Base-by-base conservation (phyloP, 2,329 filamentous ascomycete species). In the Hortaea sp. region DNA sequence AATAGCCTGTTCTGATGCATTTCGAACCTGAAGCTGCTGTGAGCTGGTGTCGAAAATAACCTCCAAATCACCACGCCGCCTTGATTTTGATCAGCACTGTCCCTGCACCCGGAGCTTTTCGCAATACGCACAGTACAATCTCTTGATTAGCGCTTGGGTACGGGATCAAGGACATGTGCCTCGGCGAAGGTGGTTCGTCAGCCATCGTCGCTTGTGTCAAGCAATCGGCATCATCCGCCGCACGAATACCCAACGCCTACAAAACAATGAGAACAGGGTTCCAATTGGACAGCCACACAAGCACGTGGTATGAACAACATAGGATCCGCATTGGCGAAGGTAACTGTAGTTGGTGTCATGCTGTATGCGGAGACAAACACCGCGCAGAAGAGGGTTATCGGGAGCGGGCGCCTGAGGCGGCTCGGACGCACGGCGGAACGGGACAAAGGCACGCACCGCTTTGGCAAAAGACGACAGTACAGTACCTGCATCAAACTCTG, bases 21-120 rank as follows among this genome's bases (percentile, higher is more conserved):
- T 81, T 50, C 85, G 83, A 43, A 95, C 84, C 56, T 88, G 87
- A 53, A 98, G 79, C 57, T 89, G 85, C 53, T 83, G 84, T 5
- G 89, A 95, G 29, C 80, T 75, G 41, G 82, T 85, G 68, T 98
- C 90, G 61, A 86, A 89, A 34, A 97, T 82, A 39, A 98, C 92
- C 47, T 98, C 82, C 20, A 89, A 84, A 69, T 95, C 88, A 61
- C 87, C 85, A 65, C 95, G 88, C 51, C 90, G 92, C 44, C 92
- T 97, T 31, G 3, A 37, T 53, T 30, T 49, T 49, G 37, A 39
- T 46, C 10, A 49, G 44, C 27, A 31, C 30, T 28, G 12, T 35
- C 9, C 9, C 7, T 9, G n/a, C 32, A 35, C 4, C 7, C 32
- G 4, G n/a, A 35, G 32, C 7, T 3, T n/a, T 9, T 35, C n/a